Evolutionary conservation across 2,329 filamentous ascomycete species (phyloP).

Genomic region (Beauveria varroae): DNA sequence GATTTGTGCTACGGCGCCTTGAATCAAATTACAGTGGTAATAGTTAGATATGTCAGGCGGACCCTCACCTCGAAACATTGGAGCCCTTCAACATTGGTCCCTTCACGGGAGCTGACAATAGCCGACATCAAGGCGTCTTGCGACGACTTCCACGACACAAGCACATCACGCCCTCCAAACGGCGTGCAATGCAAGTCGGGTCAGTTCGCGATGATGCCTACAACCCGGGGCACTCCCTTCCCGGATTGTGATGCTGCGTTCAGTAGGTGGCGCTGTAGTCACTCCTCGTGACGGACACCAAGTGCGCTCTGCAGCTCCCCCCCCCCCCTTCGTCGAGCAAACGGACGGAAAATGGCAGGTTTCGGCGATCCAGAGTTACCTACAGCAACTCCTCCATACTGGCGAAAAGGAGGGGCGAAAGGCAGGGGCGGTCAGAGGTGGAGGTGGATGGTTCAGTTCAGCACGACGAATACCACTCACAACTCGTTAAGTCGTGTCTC

Average conservation of each 20-base stretch:
- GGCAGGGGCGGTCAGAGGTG: not conserved
- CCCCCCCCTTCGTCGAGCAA: not conserved
- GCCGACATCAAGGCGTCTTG: not conserved
- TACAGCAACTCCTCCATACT: not conserved
- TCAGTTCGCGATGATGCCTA: not conserved
- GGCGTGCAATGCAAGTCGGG: not conserved
- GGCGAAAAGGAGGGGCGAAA: not conserved
- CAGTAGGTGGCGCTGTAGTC: not conserved
- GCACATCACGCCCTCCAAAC: not conserved
- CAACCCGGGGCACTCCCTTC: not conserved
- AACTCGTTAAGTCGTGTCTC: not conserved
- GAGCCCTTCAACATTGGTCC: not conserved
- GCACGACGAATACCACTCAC: not conserved
- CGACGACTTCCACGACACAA: not conserved
- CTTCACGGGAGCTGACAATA: not conserved
- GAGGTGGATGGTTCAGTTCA: conserved; percentile 1
- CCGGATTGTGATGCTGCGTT: not conserved
- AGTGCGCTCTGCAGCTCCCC: not conserved
- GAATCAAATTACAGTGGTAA: not conserved
- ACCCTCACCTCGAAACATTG: not conserved
- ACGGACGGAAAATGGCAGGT: not conserved
- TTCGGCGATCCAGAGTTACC: not conserved
- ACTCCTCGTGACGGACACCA: conserved; percentile 2
- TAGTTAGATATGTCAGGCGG: not conserved
- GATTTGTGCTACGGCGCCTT: not conserved